Evolutionary conservation across 345 rosid genomes (phyloP).

Genomic region (Geranium rotundifolium): DNA sequence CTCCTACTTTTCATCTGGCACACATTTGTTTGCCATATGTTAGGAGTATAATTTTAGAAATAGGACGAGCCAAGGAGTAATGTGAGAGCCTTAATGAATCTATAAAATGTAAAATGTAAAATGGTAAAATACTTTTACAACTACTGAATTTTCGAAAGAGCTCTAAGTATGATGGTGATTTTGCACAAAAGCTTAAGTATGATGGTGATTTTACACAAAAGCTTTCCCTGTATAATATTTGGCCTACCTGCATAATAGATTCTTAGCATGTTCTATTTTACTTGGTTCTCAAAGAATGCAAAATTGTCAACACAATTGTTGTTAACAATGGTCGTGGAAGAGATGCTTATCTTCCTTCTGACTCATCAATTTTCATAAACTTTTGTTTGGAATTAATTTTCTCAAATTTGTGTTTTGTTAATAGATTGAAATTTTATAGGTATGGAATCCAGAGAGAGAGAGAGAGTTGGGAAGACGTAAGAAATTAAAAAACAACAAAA

Average conservation of each 20-base stretch:
- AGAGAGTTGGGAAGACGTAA: too few species aligned
- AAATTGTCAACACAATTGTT: too few species aligned
- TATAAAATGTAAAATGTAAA: too few species aligned
- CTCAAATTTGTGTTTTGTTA: too few species aligned
- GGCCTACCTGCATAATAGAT: background rate
- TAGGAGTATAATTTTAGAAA: too few species aligned
- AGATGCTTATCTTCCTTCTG: background rate
- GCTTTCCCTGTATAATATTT: background rate
- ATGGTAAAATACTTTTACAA: background rate
- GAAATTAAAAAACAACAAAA: too few species aligned
- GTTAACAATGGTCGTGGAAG: background rate
- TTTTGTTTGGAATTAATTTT: too few species aligned
- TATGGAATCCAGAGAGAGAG: too few species aligned
- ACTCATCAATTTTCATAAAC: too few species aligned
- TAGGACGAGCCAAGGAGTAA: background rate
- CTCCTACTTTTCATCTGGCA: background rate
- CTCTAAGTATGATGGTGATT: too few species aligned
- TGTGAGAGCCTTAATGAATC: background rate
- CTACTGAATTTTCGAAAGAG: background rate
- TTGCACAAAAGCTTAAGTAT: too few species aligned
- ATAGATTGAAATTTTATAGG: too few species aligned
- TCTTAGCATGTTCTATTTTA: background rate
- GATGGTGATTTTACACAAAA: background rate
- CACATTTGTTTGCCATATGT: background rate
- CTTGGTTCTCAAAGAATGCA: background rate